These are phyloP conservation scores for Aphanomyces euteiches DNA, from an alignment of 352 stramenopile genomes.

Conservation along the genomic window DNA sequence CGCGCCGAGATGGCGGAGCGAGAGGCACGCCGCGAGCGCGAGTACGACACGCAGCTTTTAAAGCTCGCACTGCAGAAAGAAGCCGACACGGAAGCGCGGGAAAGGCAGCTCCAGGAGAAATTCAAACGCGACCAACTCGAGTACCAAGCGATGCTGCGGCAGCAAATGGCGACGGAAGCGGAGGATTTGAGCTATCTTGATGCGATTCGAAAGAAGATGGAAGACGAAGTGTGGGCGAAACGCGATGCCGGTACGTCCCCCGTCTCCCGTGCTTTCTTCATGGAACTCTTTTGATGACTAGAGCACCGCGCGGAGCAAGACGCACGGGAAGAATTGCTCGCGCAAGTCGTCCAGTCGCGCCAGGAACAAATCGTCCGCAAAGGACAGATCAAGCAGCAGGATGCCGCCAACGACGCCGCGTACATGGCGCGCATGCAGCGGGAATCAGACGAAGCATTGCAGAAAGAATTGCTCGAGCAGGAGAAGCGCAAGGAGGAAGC, in stretches of 20 bases:
- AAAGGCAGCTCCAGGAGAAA: constrained; percentile 58
- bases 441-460: constrained; percentile 67
- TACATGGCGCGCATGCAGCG: constrained; percentile 66
- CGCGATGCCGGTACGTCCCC: constrained; percentile 42
- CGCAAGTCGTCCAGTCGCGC: constrained; percentile 61
- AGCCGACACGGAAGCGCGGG: constrained; percentile 49
- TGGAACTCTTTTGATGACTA: not conserved
- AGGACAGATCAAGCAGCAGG: constrained; percentile 36
- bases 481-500: constrained; percentile 56
- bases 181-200: constrained; percentile 64
- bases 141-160: constrained; percentile 67
- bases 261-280: not conserved
- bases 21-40: constrained; percentile 48
- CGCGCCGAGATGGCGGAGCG: constrained; percentile 48
- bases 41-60: constrained; percentile 62
- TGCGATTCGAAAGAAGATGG: constrained; percentile 76
- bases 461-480: constrained; percentile 74
- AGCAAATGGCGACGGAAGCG: constrained; percentile 69
- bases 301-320: constrained; percentile 67
- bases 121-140: constrained; percentile 69
- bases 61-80: constrained; percentile 58
- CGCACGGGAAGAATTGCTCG: constrained; percentile 64
- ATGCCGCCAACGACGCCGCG: constrained; percentile 47
- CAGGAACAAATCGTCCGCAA: constrained; percentile 55
- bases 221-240: constrained; percentile 71